Evolutionary conservation across 805 yeast genomes (phyloP).

Genomic region (Ogataea glucozyma): DNA sequence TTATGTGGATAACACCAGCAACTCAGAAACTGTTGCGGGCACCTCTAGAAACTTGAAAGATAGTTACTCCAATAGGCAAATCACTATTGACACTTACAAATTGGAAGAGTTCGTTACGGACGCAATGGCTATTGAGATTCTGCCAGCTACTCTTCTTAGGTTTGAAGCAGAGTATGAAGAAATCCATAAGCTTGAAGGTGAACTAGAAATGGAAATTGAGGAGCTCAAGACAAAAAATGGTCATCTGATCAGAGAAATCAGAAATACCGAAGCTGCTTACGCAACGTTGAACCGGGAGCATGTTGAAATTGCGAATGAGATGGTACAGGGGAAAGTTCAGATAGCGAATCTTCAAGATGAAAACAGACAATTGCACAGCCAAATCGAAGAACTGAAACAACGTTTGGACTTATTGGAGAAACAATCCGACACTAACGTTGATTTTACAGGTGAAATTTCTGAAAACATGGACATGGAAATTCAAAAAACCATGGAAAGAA

Average conservation of each 20-base stretch:
- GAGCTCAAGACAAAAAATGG: conserved; percentile 64
- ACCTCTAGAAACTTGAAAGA: conserved; percentile 18
- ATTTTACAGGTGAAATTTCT: conserved; percentile 34
- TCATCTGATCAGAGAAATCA: conserved; percentile 67
- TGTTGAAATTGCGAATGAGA: conserved; percentile 79
- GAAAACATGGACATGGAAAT: conserved; percentile 49
- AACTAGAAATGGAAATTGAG: conserved; percentile 64
- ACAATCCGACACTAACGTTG: conserved; percentile 24
- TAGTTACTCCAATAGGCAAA: conserved; percentile 20
- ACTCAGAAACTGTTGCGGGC: conserved; percentile 12
- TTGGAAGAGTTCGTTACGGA: conserved; percentile 76
- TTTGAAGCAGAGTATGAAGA: conserved; percentile 75
- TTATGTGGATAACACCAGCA: conserved; percentile 47
- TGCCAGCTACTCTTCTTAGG: conserved; percentile 70
- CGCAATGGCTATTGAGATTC: conserved; percentile 69
- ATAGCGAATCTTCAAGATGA: conserved; percentile 78
- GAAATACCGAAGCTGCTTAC: conserved; percentile 69
- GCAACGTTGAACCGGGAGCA: conserved; percentile 78
- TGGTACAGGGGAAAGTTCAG: conserved; percentile 76
- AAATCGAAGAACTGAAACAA: conserved; percentile 48
- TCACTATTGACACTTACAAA: conserved; percentile 44
- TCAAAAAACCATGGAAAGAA: conserved; percentile 59
- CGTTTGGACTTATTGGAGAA: conserved; percentile 40
- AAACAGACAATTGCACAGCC: conserved; percentile 56
- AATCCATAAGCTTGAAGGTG: conserved; percentile 65